Evolutionary conservation across 495 filamentous ascomycete species (phyloP).

Genomic region (Penicillium odoratum): DNA sequence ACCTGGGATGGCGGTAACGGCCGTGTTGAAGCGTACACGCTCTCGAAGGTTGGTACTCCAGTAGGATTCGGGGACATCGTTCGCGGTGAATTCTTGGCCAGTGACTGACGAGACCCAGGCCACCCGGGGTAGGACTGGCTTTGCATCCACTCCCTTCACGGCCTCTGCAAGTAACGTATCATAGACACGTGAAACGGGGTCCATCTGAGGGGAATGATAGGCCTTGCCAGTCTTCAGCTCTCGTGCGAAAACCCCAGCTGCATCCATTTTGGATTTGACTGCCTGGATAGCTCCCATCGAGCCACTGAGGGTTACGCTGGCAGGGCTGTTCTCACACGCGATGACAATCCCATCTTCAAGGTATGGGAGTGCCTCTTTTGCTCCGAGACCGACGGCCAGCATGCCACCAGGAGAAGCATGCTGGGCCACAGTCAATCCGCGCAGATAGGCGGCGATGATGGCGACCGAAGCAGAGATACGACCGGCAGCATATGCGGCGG

Average conservation of each 20-base stretch:
- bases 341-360: neutral
- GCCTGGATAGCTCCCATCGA: neutral
- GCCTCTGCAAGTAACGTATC: neutral
- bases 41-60: neutral
- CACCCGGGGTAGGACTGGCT: neutral
- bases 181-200: neutral
- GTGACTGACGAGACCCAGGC: neutral
- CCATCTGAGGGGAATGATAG: constrained; percentile 3
- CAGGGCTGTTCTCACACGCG: neutral
- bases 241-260: neutral
- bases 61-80: neutral
- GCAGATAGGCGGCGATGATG: neutral
- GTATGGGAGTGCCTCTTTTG: constrained; percentile 20
- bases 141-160: neutral
- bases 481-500: constrained; percentile 34
- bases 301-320: constrained; percentile 2
- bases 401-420: constrained; percentile 27
- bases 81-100: neutral
- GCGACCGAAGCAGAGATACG: neutral
- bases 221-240: constrained; percentile 2
- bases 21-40: neutral
- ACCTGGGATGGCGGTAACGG: neutral
- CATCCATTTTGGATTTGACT: neutral
- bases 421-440: constrained; percentile 10
- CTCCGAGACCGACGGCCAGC: constrained; percentile 26